Evolutionary conservation across 371 early-diverging fungal species (phyloP), one percentile per base, ranked within the genome.

Genomic region (Encephalitozoon hellem): DNA sequence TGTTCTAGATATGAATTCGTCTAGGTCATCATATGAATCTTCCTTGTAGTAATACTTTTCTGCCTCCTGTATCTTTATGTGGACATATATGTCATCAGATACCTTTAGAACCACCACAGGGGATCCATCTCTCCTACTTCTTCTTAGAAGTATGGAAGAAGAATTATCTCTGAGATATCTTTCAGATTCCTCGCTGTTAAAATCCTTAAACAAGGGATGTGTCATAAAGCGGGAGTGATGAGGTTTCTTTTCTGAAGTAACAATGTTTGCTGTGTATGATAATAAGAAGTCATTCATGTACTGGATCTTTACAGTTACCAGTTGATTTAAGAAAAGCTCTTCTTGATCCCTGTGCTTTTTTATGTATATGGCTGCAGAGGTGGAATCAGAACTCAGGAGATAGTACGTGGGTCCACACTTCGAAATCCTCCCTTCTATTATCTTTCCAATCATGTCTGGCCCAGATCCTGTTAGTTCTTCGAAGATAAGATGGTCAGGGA

Each of bases 401-500:
- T 39, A 52, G 69, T 47, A 81, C 5, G 38, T 71, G 34, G 70
- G 55, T 41, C 49, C 71, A 39, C 39, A 54, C 28, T 71, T 75
- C 9, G 51, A 26, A 25, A 81, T 69, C 21, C 26, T 74, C 25
- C 77, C 82, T 53, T 64, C 63, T 41, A 53, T 26, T 38, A 38
- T 39, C 32, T 77, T 43, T 32, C 68, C 52, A 28, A 68, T 42
- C 25, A 66, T 51, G 28, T 25, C 47, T 38, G 34, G 32, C 28
- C 54, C 32, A 43, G 18, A 42, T 52, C 30, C 55, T 15, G 39
- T 52, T 21, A 76, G 15, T 32, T 81, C 76, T 43, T 72, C 32
- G 67, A 78, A 81, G 23, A 81, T 38, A 34, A 69, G 52, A 21
- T 9, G 12, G 65, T 81, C 79, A 67, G 71, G 41, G n/a, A 54